Percentiles rank a stretch among this genome's conserved stretches.
phyloP scores from a whole-genome alignment of 371 early-diverging fungal genomes.

The Syncephalastrum contaminatum region DNA sequence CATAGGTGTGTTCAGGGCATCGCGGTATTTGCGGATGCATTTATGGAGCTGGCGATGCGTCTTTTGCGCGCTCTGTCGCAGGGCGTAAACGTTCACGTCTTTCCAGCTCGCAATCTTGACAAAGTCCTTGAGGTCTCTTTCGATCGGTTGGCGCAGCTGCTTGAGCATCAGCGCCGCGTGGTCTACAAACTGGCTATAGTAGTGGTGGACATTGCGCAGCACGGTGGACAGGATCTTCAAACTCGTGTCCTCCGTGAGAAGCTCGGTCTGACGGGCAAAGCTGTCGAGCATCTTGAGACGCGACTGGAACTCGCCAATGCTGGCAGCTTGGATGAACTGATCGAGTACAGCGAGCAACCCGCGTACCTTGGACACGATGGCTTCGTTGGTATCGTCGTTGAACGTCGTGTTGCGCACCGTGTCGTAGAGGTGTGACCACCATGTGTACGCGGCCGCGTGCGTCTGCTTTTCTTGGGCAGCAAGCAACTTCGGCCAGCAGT shows the following conservation, averaged over 20 bases:
- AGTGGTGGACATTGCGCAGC: slow-evolving; percentile 64
- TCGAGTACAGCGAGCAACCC: slow-evolving; percentile 65
- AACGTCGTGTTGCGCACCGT: slow-evolving; percentile 43
- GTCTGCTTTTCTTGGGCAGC: slow-evolving; percentile 75
- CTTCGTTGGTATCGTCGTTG: slow-evolving; percentile 24
- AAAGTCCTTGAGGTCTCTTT: slow-evolving; percentile 87
- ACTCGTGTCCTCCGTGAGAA: slow-evolving; percentile 27
- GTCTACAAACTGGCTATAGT: slow-evolving; percentile 77
- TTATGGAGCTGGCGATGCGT: slow-evolving; percentile 90
- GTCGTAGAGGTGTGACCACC: slow-evolving; percentile 91
- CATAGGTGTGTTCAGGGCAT: slow-evolving; percentile 70
- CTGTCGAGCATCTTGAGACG: slow-evolving; percentile 76
- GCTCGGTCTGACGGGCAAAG: slow-evolving; percentile 65
- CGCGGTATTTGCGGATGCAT: slow-evolving; percentile 85
- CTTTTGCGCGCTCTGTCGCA: slow-evolving; percentile 86
- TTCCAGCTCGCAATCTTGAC: slow-evolving; percentile 97
- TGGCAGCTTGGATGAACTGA: slow-evolving; percentile 79
- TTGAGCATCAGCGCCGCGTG: slow-evolving; percentile 56
- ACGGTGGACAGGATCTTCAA: slow-evolving; percentile 30
- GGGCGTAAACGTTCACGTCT: slow-evolving; percentile 93
- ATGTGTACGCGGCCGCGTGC: slow-evolving; percentile 61
- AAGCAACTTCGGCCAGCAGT: slow-evolving; percentile 88
- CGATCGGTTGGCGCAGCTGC: slow-evolving; percentile 71
- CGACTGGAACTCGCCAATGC: slow-evolving; percentile 80
- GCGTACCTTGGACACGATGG: slow-evolving; percentile 25